Evolutionary conservation across 495 filamentous ascomycete species (phyloP).

Genomic region (Tricharina praecox): DNA sequence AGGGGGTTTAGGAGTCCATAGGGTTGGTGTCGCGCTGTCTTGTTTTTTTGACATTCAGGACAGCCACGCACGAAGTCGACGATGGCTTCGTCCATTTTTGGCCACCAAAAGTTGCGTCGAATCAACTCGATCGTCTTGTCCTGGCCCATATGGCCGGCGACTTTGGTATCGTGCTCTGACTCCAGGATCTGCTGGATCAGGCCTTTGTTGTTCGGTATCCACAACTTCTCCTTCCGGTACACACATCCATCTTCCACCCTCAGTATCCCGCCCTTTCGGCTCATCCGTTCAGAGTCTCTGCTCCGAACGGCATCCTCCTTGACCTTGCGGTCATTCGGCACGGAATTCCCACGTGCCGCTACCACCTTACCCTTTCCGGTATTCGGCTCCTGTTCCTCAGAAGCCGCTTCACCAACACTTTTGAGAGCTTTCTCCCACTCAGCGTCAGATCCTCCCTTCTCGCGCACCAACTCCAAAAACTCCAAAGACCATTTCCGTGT

Average conservation of each 20-base stretch:
- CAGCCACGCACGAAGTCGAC: background rate
- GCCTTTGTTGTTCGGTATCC: background rate
- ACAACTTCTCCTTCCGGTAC: background rate
- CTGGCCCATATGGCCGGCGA: slow-evolving; percentile 5
- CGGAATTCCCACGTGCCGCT: no score
- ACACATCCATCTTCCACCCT: background rate
- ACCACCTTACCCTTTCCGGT: no score
- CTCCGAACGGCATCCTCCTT: no score
- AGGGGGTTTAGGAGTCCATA: slow-evolving; percentile 5
- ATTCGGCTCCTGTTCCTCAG: no score
- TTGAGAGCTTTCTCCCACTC: background rate
- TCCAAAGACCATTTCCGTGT: background rate
- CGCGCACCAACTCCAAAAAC: background rate
- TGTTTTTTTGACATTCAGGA: background rate
- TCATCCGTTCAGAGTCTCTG: no score
- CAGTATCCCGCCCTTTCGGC: no score
- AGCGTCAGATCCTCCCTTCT: background rate
- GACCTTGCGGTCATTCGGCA: no score
- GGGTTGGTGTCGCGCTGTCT: background rate
- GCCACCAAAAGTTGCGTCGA: slow-evolving; percentile 4
- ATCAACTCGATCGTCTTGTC: slow-evolving; percentile 11
- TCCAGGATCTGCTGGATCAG: background rate
- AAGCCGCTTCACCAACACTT: background rate
- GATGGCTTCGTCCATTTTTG: background rate
- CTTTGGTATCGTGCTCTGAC: slow-evolving; percentile 6